A percentile compares a stretch with the other conserved stretches of the same genome.
Evolutionary conservation across 306 rosid genomes (phyloP).

Genomic region (Vigna radiata): DNA sequence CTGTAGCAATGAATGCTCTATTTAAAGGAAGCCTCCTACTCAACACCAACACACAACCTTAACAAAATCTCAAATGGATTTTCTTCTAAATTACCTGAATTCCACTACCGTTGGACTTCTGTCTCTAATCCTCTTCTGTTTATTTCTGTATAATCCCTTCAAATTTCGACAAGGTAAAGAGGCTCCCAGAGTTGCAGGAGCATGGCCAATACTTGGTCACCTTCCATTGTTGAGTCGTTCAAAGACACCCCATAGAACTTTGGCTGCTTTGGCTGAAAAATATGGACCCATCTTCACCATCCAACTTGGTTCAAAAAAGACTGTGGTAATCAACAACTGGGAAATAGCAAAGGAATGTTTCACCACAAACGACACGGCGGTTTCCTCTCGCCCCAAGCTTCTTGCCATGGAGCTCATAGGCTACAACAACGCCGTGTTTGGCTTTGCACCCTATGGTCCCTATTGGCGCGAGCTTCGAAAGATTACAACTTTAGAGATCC

Average conservation of each 20-base stretch:
- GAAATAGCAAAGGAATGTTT: slow-evolving; percentile 49
- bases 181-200: slow-evolving; percentile 30
- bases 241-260: slow-evolving; percentile 27
- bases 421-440: slow-evolving; percentile 28
- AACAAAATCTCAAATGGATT: not conserved
- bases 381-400: slow-evolving; percentile 36
- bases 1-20: not conserved
- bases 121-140: not conserved
- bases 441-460: slow-evolving; percentile 33
- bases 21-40: no score
- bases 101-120: not conserved
- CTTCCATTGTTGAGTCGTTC: slow-evolving; percentile 11
- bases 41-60: not conserved
- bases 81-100: not conserved
- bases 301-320: slow-evolving; percentile 21
- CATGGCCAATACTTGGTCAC: slow-evolving; percentile 54
- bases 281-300: slow-evolving; percentile 45
- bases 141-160: not conserved
- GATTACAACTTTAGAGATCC: slow-evolving; percentile 1
- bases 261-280: slow-evolving; percentile 47
- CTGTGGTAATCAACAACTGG: slow-evolving; percentile 37
- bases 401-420: not conserved
- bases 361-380: slow-evolving; percentile 41
- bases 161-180: not conserved
- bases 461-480: slow-evolving; percentile 44